Base-by-base conservation (phyloP, 1,284 basidiomycete species). In the Paramarasmius palmivorus region DNA sequence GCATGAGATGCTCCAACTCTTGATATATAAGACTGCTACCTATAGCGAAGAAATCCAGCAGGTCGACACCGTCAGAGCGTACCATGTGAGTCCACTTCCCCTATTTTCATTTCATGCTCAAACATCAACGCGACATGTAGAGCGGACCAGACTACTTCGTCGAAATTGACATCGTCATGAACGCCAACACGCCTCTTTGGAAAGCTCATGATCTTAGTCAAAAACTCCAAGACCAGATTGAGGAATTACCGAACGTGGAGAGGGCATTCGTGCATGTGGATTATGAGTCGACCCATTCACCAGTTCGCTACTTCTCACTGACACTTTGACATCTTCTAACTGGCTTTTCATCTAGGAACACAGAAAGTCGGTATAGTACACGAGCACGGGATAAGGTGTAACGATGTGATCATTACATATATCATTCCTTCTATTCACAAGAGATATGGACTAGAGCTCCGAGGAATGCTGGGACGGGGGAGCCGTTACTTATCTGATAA, bases 91-190 rank as follows among this genome's bases (percentile, higher is more conserved):
- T 79, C 19, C 49, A 50, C 38, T 50, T 53, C 39, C 47, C 58
- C 49, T 47, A 38, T 53, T 20, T n/a, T 54, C 49, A 48, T 39
- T 32, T 36, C 25, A 20, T 29, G n/a, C 51, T 55, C 42, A 55
- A 14, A 6, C 22, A 19, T 37, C 19, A 17, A 26, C 26, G 17
- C 32, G 15, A 32, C 35, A 25, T 19, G 17, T 37, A 85, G 82
- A 88, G 85, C 62, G 87, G 86, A 54, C 86, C 86, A 32, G 40
- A 56, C 40, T 96, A 93, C 66, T 92, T 94, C 65, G 95, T 98
- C 45, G 95, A 98, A 71, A 82, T 98, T 8, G 96, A 98, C 69
- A 86, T 98, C 50, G 95, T 98, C 22, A 93, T 99, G 86, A 81
- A 88, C 60, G 90, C 88, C 3, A 84, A 87, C 56, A 97, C 94